phyloP scores from a whole-genome alignment of 345 rosid genomes.

The Theobroma cacao region DNA sequence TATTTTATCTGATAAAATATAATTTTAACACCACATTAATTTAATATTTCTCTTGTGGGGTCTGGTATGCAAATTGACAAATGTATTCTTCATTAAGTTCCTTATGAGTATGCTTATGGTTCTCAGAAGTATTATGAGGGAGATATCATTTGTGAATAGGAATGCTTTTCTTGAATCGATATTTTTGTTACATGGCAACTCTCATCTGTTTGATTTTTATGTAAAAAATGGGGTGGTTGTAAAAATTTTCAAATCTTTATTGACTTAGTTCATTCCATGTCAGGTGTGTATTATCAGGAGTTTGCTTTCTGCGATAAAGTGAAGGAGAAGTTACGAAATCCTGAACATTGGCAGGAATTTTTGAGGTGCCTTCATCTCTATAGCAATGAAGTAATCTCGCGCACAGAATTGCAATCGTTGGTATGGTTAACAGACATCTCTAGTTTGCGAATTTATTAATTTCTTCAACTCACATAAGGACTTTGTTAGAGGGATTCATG shows the following conservation, averaged over 20 bases:
- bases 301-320: conserved; percentile 82
- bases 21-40: neutral
- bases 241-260: neutral
- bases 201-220: neutral
- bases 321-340: conserved; percentile 61
- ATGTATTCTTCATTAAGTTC: neutral
- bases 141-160: neutral
- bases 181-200: neutral
- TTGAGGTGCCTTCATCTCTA: conserved; percentile 81
- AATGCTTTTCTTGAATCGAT: neutral
- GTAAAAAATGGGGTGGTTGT: neutral
- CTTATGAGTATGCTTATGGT: neutral
- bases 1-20: too few relatives aligned
- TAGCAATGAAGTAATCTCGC: conserved; percentile 76
- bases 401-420: conserved; percentile 77
- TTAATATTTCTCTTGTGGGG: neutral
- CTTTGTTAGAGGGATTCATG: neutral
- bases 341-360: conserved; percentile 76
- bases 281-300: conserved; percentile 70
- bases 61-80: neutral
- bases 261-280: conserved; percentile 25
- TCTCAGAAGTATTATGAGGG: neutral
- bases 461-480: neutral
- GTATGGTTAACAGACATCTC: conserved; percentile 40
- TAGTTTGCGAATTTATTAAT: conserved; percentile 5